phyloP scores from a whole-genome alignment of 768 basidiomycete genomes.

The Panaeolus cyanescens region DNA sequence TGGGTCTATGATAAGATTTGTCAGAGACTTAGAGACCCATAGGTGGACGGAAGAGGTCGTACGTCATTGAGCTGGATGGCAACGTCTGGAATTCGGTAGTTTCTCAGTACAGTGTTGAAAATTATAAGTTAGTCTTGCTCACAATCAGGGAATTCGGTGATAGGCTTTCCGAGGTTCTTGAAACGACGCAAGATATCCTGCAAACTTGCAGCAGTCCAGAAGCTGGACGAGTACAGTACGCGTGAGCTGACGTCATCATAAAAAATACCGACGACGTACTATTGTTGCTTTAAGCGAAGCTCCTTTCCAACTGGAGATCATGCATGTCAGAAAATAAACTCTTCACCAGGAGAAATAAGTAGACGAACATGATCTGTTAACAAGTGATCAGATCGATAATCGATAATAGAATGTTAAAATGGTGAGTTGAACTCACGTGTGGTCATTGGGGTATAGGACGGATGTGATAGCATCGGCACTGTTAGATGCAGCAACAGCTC shows the following conservation, averaged over 20 bases:
- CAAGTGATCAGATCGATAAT: constrained; percentile 5
- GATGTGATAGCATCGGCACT: constrained; percentile 93
- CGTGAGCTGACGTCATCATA: background rate
- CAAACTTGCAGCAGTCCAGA: constrained; percentile 89
- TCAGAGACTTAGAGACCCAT: background rate
- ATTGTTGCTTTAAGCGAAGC: constrained; percentile 93
- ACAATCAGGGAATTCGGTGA: constrained; percentile 84
- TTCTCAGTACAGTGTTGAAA: background rate
- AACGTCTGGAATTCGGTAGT: constrained; percentile 50
- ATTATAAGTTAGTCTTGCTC: constrained; percentile 22
- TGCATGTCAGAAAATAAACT: background rate
- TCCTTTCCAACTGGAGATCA: constrained; percentile 72
- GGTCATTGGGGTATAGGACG: constrained; percentile 96
- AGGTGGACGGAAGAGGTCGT: constrained; percentile 18
- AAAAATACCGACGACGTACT: constrained; percentile 38
- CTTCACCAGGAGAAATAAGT: background rate
- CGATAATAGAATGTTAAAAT: constrained; percentile 4
- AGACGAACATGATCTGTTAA: constrained; percentile 44
- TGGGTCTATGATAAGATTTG: constrained; percentile 64
- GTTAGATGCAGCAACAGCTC: constrained; percentile 84
- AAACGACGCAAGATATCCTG: constrained; percentile 91
- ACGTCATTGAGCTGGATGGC: constrained; percentile 97
- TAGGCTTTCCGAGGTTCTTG: constrained; percentile 83
- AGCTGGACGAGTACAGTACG: constrained; percentile 37
- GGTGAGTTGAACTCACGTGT: constrained; percentile 49